Evolutionary conservation across 2,329 filamentous ascomycete species (phyloP), one percentile per base, ranked within the genome.

Genomic region (Colletotrichum lini): DNA sequence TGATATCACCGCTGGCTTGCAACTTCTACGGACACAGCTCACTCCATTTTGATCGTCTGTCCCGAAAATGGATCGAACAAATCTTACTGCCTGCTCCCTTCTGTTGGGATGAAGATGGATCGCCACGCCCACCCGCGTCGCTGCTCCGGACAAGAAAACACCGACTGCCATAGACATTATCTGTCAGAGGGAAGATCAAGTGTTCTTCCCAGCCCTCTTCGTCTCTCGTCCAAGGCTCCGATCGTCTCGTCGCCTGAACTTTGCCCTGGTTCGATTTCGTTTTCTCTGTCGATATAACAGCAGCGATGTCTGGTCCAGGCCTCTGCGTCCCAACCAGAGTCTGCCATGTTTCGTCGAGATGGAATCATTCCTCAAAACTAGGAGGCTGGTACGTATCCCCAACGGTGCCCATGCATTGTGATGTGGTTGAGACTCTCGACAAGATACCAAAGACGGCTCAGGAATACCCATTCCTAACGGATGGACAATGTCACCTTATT

Each of bases 391-490:
- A 70, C 62, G 16, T 8, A 59, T 59, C 61, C 42, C 30, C 54
- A 26, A 21, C 50, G 23, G 26, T 44, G 26, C 26, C 62, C 26
- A 47, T n/a, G 30, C 26, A 21, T 8, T 52, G 26, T 35, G 8
- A n/a, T 70, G 47, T 60, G 40, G 58, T 53, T 26, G 47, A 26
- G 54, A 60, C 54, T 44, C n/a, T 58, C 56, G 38, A 56, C 13
- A 30, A 8, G 38, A 45, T 10, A 62, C 54, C 56, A 66, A 49
- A 23, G 13, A 59, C 42, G 40, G 47, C 47, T 54, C 47, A 35
- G 49, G 30, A 42, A 2, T 38, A 53, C 38, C n/a, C 12, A 7
- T 23, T 15, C 26, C 1, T 38, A 42, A 5, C 12, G 30, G 6
- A n/a, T 40, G 52, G 30, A 16, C 18, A n/a, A 40, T 44, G 26